phyloP scores from a whole-genome alignment of 75 land plant species.

The Cupressus sempervirens region DNA sequence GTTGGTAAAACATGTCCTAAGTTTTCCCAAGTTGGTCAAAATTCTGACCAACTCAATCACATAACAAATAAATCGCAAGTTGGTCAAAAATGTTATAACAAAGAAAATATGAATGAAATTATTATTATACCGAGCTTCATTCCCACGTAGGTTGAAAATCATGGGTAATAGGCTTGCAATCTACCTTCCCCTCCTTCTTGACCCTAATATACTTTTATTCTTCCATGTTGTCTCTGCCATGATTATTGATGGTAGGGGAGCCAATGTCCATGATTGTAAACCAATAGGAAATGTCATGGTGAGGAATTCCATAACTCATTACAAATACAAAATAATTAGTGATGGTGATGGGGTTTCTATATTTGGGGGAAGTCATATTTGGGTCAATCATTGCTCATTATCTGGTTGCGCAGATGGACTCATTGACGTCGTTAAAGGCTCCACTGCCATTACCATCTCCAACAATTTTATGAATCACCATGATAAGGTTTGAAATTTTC shows the following conservation, averaged over 20 bases:
- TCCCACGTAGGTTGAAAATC: too few species aligned
- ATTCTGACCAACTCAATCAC: too few species aligned
- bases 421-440: constrained; percentile 36
- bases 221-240: too few species aligned
- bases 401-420: constrained; percentile 30
- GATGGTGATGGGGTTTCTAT: constrained; percentile 52
- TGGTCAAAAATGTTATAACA: too few species aligned
- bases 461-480: constrained; percentile 33
- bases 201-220: too few species aligned
- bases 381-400: constrained; percentile 36
- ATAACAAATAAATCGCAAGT: too few species aligned
- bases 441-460: constrained; percentile 41
- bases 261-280: constrained; percentile 34
- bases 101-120: too few species aligned
- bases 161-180: too few species aligned
- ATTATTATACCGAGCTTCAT: too few species aligned
- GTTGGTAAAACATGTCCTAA: too few species aligned
- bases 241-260: constrained; percentile 19
- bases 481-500: constrained; percentile 17
- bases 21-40: too few species aligned
- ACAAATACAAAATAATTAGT: constrained; percentile 18
- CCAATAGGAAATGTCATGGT: constrained; percentile 24
- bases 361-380: constrained; percentile 34
- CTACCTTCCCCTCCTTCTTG: too few species aligned
- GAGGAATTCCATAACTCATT: constrained; percentile 21